These are phyloP conservation scores for Phialemoniopsis sp. DNA, from an alignment of 2,329 filamentous ascomycete genomes.

Conservation along the genomic window DNA sequence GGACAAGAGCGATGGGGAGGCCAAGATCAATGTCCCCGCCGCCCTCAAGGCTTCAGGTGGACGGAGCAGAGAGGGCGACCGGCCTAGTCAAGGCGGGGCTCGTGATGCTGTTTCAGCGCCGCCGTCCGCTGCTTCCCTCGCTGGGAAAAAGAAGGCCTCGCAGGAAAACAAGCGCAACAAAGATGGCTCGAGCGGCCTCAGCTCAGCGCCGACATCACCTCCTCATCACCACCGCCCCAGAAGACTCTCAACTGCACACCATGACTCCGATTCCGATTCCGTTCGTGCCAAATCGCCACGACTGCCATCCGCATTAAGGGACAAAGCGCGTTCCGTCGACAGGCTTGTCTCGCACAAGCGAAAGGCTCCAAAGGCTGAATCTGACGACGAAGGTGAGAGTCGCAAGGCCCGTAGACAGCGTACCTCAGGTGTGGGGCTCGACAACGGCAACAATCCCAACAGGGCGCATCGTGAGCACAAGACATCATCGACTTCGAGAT, in stretches of 20 bases:
- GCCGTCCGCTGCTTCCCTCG: constrained; percentile 24
- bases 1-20: constrained; percentile 55
- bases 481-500: constrained; percentile 21
- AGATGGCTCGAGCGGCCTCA: constrained; percentile 52
- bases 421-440: constrained; percentile 29
- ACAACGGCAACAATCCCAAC: constrained; percentile 24
- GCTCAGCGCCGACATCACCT: constrained; percentile 55
- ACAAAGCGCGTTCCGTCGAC: constrained; percentile 39
- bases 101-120: constrained; percentile 24
- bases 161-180: constrained; percentile 37
- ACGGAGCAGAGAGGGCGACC: constrained; percentile 16
- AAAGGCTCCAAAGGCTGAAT: constrained; percentile 49
- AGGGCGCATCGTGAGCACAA: constrained; percentile 16
- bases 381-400: constrained; percentile 52
- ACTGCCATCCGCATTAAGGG: constrained; percentile 30
- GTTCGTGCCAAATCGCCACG: constrained; percentile 40
- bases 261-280: constrained; percentile 54
- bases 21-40: neutral
- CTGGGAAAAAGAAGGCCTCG: constrained; percentile 48
- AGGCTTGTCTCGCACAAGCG: constrained; percentile 45
- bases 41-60: constrained; percentile 5
- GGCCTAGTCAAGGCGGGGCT: constrained; percentile 11
- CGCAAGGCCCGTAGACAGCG: constrained; percentile 52
- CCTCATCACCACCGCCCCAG: constrained; percentile 35
- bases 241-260: constrained; percentile 30